Base-by-base conservation (phyloP, 805 yeast genomes). In the Candida anglica region DNA sequence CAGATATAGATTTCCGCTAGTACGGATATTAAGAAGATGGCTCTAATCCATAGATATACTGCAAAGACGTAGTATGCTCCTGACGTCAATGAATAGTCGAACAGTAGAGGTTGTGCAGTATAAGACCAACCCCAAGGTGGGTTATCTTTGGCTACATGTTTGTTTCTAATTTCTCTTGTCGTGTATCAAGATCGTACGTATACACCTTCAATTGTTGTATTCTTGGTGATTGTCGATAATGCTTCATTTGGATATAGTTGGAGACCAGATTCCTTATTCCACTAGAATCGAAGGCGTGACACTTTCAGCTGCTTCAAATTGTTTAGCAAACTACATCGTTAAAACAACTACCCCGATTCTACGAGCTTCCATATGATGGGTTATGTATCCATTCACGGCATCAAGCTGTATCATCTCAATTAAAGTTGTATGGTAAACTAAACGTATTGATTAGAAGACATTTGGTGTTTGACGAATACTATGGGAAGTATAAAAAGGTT, bases 161-260 rank as follows among this genome's bases (percentile, higher is more conserved):
- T 66, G 13, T 41, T 46, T 6, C 32, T 59, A 18, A 58, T 67
- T 18, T 53, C 72, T 8, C 39, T 55, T 22, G 46, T 63, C 24
- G 54, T 67, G 62, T 54, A 42, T 36, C 37, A 63, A 21, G 53
- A 66, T 38, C 34, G 41, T 34, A 28, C 49, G 4, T 55, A 44
- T 30, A 66, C 73, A 2, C 64, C 71, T 16, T 48, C 54, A 37
- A 32, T 60, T 36, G 71, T 66, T 15, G 71, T 70, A 4, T 17
- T 61, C 2, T 52, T 66, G 46, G 73, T 67, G 24, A 50, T 67
- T 4, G 41, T 66, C 5, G 66, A 65, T 46, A 66, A 66, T 32
- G 72, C 69, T 1, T 53, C 63, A 4, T 66, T 66, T 45, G 73
- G 73, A 4, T 66, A 54, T 46, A 60, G 68, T 39, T 66, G 71